Evolutionary conservation across 768 basidiomycete genomes (phyloP), one percentile per base, ranked within the genome.

Genomic region (Hericium rajendrae): DNA sequence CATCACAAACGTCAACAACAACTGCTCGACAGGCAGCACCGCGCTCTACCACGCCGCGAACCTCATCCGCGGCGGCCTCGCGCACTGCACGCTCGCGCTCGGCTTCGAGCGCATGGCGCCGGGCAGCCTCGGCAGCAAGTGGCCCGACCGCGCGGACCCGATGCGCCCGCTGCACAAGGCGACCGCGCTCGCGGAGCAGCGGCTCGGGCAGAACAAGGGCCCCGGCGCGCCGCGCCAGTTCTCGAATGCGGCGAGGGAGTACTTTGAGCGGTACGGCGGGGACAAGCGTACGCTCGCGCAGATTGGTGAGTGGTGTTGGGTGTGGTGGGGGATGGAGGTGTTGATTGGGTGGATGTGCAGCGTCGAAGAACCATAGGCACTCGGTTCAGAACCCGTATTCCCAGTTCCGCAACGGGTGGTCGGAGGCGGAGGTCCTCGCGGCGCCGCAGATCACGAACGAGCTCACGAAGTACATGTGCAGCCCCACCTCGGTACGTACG

Each of bases 31-130:
- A 0, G 90, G 89, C 4, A 86, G 85, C 52, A 78, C 86, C 0
- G 89, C 91, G 5, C 75, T 93, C 20, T 88, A 79, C 68, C 79
- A 86, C 49, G 88, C 86, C 6, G 86, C 85, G 61, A 82, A 78
- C 22, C 76, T 80, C 9, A 81, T 93, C 48, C 88, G 84, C 67
- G 78, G 78, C 41, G 86, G 85, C 13, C 76, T 84, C 56, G 81
- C 74, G 2, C 84, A 88, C 55, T 91, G 90, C 66, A 80, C 85
- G 1, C 73, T 94, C 20, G 91, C 91, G 0, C 80, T 93, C 1
- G 91, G 91, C 11, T 93, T 93, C 62, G 91, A 93, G 69, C 84
- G 87, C 38, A 91, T 91, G 87, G 75, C 78, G 18, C 83, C 84
- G 4, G 88, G 88, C 32, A 85, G 84, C 64, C 72, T 91, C 6